Evolutionary conservation across 805 yeast species (phyloP).

Genomic region (Hanseniaspora vineae): DNA sequence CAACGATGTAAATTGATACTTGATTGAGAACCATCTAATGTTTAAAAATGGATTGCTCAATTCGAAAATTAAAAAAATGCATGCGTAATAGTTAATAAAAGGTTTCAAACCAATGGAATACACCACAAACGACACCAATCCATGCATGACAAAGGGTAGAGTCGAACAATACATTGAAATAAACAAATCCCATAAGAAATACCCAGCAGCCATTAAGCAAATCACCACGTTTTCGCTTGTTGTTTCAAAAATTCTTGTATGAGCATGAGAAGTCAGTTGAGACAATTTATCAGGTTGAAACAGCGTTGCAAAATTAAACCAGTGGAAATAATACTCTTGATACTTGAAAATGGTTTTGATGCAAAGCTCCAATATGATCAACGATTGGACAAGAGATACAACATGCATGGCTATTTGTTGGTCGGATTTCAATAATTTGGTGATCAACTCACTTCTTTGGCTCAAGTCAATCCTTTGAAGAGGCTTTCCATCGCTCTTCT

Average conservation of each 20-base stretch:
- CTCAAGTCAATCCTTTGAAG: slow-evolving; percentile 1
- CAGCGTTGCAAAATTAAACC: slow-evolving; percentile 11
- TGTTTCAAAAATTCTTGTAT: slow-evolving; percentile 15
- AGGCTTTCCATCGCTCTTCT: not conserved
- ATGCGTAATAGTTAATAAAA: slow-evolving; percentile 63
- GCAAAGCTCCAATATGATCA: slow-evolving; percentile 42
- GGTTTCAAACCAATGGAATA: slow-evolving; percentile 55
- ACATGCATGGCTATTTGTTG: slow-evolving; percentile 38
- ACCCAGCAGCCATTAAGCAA: slow-evolving; percentile 45
- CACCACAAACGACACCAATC: slow-evolving; percentile 60
- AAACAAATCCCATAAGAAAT: slow-evolving; percentile 72
- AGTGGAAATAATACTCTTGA: slow-evolving; percentile 6
- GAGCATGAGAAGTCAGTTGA: not conserved
- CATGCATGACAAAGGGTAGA: slow-evolving; percentile 61
- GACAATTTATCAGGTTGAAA: no score
- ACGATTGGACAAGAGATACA: slow-evolving; percentile 74
- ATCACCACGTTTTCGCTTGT: slow-evolving; percentile 16
- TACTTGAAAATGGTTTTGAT: slow-evolving; percentile 10
- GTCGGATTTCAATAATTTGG: slow-evolving; percentile 1
- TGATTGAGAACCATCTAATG: slow-evolving; percentile 65
- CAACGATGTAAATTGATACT: slow-evolving; percentile 33
- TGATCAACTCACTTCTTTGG: slow-evolving; percentile 2
- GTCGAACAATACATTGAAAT: slow-evolving; percentile 47
- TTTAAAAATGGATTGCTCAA: slow-evolving; percentile 83
- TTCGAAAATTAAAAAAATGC: slow-evolving; percentile 71